Conservation (phyloP, 805 yeast species). For the Starmerella scarabaei region DNA sequence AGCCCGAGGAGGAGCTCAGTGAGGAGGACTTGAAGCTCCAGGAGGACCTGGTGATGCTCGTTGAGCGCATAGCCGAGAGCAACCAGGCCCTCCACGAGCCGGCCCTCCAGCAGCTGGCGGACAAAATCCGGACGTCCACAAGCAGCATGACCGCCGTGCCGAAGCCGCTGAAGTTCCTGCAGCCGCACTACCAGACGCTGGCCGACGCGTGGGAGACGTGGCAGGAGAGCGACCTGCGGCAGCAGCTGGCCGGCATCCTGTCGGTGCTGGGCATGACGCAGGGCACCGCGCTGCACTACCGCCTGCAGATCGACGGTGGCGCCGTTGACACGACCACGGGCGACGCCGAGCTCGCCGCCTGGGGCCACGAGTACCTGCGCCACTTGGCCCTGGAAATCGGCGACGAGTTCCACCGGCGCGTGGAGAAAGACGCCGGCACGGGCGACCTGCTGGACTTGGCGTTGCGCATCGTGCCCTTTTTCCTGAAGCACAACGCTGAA, state of each 20-base stretch:
- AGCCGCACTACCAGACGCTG: constrained; percentile 71
- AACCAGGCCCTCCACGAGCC: constrained; percentile 38
- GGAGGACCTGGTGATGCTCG: constrained; percentile 72
- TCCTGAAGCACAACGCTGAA: constrained; percentile 90
- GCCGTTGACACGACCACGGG: constrained; percentile 28
- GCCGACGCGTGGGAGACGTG: constrained; percentile 54
- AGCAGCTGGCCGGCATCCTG: constrained; percentile 68
- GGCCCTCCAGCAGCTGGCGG: constrained; percentile 59
- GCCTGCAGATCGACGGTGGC: constrained; percentile 52
- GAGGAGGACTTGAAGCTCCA: constrained; percentile 89
- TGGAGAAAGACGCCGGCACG: constrained; percentile 18
- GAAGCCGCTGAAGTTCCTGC: constrained; percentile 86
- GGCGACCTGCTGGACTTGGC: constrained; percentile 49
- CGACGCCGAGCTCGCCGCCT: constrained; percentile 36
- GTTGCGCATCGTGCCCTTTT: constrained; percentile 70
- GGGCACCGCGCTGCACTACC: constrained; percentile 65
- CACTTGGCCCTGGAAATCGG: constrained; percentile 94
- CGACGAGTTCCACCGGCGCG: constrained; percentile 53
- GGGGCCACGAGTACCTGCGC: constrained; percentile 98
- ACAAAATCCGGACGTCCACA: constrained; percentile 77
- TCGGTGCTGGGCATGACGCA: constrained; percentile 94
- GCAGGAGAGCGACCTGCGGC: constrained; percentile 38
- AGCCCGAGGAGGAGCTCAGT: constrained; percentile 64
- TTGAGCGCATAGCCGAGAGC: constrained; percentile 50
- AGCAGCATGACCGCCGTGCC: constrained; percentile 99